These are phyloP conservation scores for Starmerella sirachaensis DNA, from an alignment of 805 yeast species.

Conservation along the genomic window DNA sequence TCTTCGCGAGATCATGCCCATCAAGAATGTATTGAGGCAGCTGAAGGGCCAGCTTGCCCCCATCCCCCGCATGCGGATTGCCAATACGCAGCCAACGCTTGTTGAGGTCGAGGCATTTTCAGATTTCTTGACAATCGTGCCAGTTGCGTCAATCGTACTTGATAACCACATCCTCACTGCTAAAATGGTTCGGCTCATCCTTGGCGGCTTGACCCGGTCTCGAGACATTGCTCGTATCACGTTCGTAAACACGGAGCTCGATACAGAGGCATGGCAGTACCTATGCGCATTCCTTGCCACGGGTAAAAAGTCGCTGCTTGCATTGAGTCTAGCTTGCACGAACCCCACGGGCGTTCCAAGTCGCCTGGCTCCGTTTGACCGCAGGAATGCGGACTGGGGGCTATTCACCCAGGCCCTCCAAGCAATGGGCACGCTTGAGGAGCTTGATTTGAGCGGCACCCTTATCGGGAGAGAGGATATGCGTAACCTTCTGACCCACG, in stretches of 20 bases:
- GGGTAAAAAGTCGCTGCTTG: slow-evolving; percentile 35
- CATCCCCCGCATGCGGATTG: slow-evolving; percentile 52
- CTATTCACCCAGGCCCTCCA: slow-evolving; percentile 57
- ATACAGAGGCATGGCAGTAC: slow-evolving; percentile 62
- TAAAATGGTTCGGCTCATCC: slow-evolving; percentile 65
- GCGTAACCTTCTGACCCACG: slow-evolving; percentile 45
- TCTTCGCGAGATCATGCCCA: slow-evolving; percentile 79
- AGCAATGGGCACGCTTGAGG: slow-evolving; percentile 66
- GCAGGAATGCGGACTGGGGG: slow-evolving; percentile 77
- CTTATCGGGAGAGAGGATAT: slow-evolving; percentile 40
- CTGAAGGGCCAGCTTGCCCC: slow-evolving; percentile 69
- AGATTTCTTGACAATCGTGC: slow-evolving; percentile 78
- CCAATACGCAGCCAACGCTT: slow-evolving; percentile 82
- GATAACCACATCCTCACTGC: slow-evolving; percentile 67
- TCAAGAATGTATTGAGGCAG: slow-evolving; percentile 77
- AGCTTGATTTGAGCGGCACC: slow-evolving; percentile 67
- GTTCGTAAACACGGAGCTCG: slow-evolving; percentile 64
- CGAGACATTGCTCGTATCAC: slow-evolving; percentile 59
- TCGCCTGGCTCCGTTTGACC: slow-evolving; percentile 27
- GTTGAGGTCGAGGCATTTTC: slow-evolving; percentile 80
- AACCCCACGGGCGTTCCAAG: slow-evolving; percentile 18
- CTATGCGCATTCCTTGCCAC: slow-evolving; percentile 59
- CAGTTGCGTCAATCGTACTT: slow-evolving; percentile 58
- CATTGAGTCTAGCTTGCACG: slow-evolving; percentile 25
- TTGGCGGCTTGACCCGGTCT: slow-evolving; percentile 58